Percentiles rank a stretch among this genome's conserved stretches.
Evolutionary conservation across 805 yeast species (phyloP).

Genomic region (Wickerhamomyces hampshirensis): DNA sequence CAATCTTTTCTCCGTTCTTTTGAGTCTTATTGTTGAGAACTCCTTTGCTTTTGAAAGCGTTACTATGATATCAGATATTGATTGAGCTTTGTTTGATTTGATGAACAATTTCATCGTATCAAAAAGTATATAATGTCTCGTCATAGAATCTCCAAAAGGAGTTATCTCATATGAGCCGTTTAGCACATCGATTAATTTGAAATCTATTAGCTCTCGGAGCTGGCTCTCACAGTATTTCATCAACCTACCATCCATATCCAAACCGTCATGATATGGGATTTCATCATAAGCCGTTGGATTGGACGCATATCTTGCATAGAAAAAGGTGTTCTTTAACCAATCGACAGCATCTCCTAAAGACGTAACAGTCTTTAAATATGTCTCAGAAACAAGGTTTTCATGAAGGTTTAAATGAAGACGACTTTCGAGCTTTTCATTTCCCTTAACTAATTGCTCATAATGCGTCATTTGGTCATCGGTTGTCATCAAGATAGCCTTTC

Average conservation of each 20-base stretch:
- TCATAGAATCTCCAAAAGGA: constrained; percentile 43
- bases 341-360: constrained; percentile 33
- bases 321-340: constrained; percentile 47
- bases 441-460: constrained; percentile 39
- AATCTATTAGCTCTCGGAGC: constrained; percentile 29
- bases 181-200: constrained; percentile 25
- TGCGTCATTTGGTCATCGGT: constrained; percentile 26
- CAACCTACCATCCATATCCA: constrained; percentile 29
- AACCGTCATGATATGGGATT: constrained; percentile 16
- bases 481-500: constrained; percentile 46
- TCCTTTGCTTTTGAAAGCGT: constrained; percentile 36
- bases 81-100: constrained; percentile 9
- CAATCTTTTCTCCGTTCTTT: constrained; percentile 40
- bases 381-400: constrained; percentile 41
- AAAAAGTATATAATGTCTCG: constrained; percentile 41
- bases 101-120: constrained; percentile 38
- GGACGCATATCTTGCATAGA: constrained; percentile 38
- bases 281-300: constrained; percentile 38
- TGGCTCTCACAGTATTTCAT: constrained; percentile 29
- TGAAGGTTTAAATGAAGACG: constrained; percentile 34
- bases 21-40: constrained; percentile 35
- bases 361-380: constrained; percentile 35
- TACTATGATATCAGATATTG: constrained; percentile 19
- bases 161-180: constrained; percentile 28
- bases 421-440: constrained; percentile 43